Evolutionary conservation across 306 rosid genomes (phyloP).

Genomic region (Trifolium pratense): DNA sequence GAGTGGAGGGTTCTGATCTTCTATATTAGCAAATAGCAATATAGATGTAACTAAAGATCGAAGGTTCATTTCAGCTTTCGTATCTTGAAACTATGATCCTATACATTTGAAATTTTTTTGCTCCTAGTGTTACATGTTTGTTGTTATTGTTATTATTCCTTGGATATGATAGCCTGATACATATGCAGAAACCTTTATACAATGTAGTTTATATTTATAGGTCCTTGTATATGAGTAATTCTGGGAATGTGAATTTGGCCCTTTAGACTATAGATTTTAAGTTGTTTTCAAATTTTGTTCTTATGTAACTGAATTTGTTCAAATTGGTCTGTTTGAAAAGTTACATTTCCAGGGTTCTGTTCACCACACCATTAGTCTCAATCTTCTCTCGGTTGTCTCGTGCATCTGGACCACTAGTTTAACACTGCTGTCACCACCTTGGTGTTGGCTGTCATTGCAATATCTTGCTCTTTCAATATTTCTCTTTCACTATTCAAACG

Average conservation of each 20-base stretch:
- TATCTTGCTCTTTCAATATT: background rate
- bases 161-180: conserved; percentile 9
- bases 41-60: conserved; percentile 8
- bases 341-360: no score
- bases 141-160: conserved; percentile 4
- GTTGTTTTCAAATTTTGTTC: no score
- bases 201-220: background rate
- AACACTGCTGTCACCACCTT: background rate
- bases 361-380: background rate
- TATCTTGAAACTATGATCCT: conserved; percentile 26
- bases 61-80: conserved; percentile 10
- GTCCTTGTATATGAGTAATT: conserved; percentile 17
- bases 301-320: no score
- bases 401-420: background rate
- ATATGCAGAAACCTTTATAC: background rate
- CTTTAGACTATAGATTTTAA: conserved; percentile 29
- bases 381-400: conserved; percentile 1
- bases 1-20: background rate
- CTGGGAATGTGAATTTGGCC: conserved; percentile 8
- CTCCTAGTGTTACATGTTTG: conserved; percentile 26
- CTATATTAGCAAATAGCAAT: conserved; percentile 5
- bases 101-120: conserved; percentile 17
- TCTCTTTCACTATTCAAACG: background rate
- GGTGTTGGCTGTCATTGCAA: background rate
- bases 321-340: no score